Percentiles rank a stretch among this genome's conserved stretches.
These are phyloP conservation scores for Camellia oleifera DNA, from an alignment of 179 eudicot species.

Conservation along the genomic window DNA sequence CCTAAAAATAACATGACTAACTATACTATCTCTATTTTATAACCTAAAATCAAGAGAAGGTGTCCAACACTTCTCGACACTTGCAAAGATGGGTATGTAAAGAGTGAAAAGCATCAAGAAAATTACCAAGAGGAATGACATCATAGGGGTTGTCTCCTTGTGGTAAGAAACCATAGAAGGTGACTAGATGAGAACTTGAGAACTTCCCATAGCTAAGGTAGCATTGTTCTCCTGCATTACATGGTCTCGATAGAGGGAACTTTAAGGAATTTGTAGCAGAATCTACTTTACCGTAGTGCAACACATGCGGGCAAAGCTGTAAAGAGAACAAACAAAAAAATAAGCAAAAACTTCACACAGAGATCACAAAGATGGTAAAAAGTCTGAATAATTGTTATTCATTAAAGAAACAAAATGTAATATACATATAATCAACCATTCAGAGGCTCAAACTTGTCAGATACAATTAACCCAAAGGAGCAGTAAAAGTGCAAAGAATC, in stretches of 20 bases:
- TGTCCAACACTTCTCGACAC: neutral
- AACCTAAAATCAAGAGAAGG: neutral
- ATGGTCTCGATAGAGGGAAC: slow-evolving; percentile 78
- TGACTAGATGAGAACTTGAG: slow-evolving; percentile 82
- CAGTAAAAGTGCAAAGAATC: neutral
- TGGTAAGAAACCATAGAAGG: slow-evolving; percentile 88
- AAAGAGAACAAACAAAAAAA: slow-evolving; percentile 10
- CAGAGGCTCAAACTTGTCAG: neutral
- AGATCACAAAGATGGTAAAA: neutral
- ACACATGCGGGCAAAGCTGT: slow-evolving; percentile 79
- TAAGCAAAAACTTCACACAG: neutral
- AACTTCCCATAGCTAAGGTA: slow-evolving; percentile 84
- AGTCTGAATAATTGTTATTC: neutral
- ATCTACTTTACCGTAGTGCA: slow-evolving; percentile 79
- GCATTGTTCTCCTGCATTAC: slow-evolving; percentile 84
- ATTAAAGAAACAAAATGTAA: slow-evolving; percentile 7
- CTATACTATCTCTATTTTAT: neutral
- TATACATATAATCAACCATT: neutral
- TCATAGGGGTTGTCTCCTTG: slow-evolving; percentile 70
- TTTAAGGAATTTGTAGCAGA: slow-evolving; percentile 57
- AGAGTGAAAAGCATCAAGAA: neutral
- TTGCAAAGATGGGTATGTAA: neutral
- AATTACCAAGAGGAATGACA: slow-evolving; percentile 77
- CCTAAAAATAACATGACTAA: too few relatives aligned
- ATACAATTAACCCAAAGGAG: neutral